Conservation (phyloP, 345 rosid species). For the Syzygium aqueum region DNA sequence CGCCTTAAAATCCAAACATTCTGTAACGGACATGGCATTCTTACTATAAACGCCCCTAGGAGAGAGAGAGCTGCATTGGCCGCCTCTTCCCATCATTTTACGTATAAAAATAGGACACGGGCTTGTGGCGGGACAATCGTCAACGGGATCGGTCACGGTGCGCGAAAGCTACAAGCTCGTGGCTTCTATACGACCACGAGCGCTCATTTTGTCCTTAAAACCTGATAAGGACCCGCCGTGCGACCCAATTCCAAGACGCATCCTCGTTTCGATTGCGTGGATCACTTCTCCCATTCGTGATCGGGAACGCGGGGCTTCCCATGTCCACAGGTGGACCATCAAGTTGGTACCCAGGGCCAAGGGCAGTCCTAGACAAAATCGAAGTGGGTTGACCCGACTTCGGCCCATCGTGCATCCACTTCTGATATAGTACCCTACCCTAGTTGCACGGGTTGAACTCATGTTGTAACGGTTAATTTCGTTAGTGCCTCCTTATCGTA, state of each 20-base stretch:
- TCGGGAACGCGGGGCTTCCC: neutral
- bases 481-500: neutral
- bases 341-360: neutral
- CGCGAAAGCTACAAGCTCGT: neutral
- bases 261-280: neutral
- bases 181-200: neutral
- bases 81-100: neutral
- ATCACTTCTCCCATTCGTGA: neutral
- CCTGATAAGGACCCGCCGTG: neutral
- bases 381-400: neutral
- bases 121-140: neutral
- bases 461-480: neutral
- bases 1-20: neutral
- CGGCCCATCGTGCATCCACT: neutral
- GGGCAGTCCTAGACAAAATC: neutral
- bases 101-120: neutral
- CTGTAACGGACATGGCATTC: fast-evolving
- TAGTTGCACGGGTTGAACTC: neutral
- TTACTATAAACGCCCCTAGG: neutral
- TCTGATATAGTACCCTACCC: neutral
- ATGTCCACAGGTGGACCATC: neutral
- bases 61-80: no score
- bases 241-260: neutral
- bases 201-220: neutral
- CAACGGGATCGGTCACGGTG: neutral